Conservation (phyloP, 179 eudicot genomes). For the Beta macrorhiza region DNA sequence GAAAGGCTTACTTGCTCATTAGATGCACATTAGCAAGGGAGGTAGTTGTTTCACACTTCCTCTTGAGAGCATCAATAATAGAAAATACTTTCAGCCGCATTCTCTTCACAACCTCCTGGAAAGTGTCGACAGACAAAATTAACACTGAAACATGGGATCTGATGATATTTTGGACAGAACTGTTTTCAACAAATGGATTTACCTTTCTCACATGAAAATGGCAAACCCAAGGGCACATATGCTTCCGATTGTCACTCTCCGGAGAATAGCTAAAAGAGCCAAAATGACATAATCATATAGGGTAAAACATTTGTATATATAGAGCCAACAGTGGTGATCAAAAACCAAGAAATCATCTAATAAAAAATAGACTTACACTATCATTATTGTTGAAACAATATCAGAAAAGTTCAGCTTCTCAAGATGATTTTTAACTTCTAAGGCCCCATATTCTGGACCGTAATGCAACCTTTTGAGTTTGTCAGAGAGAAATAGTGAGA, state of each 20-base stretch:
- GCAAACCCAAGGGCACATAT: slow-evolving; percentile 78
- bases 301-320: slow-evolving; percentile 3
- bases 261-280: slow-evolving; percentile 52
- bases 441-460: slow-evolving; percentile 85
- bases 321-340: slow-evolving; percentile 4
- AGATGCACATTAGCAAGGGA: slow-evolving; percentile 56
- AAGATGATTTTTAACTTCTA: slow-evolving; percentile 76
- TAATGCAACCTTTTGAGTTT: slow-evolving; percentile 56
- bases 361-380: slow-evolving; percentile 44
- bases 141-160: not conserved
- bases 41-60: slow-evolving; percentile 35
- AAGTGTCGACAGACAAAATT: slow-evolving; percentile 15
- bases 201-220: slow-evolving; percentile 89
- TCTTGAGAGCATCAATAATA: slow-evolving; percentile 58
- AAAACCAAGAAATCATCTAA: not conserved
- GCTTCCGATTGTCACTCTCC: slow-evolving; percentile 27
- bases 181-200: slow-evolving; percentile 11
- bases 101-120: slow-evolving; percentile 60
- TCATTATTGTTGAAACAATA: slow-evolving; percentile 61
- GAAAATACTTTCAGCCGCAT: slow-evolving; percentile 53
- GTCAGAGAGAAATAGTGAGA: slow-evolving; percentile 64
- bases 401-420: slow-evolving; percentile 67
- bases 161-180: not conserved
- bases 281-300: slow-evolving; percentile 11
- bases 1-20: slow-evolving; percentile 50